Percentiles rank a stretch among this genome's conserved stretches.
phyloP scores from a whole-genome alignment of 2,329 filamentous ascomycete species.

The Aspergillus caelatus region DNA sequence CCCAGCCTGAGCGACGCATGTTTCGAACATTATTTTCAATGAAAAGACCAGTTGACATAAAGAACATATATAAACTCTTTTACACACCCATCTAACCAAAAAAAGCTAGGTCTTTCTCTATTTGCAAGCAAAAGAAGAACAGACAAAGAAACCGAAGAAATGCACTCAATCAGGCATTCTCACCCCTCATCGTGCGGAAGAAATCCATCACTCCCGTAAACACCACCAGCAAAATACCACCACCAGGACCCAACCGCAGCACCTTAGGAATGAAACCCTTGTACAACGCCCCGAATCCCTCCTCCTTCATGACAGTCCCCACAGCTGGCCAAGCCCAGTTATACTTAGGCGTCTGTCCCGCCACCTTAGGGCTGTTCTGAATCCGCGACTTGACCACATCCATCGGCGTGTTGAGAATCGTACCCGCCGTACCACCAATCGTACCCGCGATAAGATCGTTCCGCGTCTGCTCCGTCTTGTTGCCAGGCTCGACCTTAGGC shows the following conservation, averaged over 20 bases:
- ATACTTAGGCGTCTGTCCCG: conserved; percentile 88
- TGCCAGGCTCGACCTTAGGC: conserved; percentile 69
- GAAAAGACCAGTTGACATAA: not conserved
- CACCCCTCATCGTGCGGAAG: conserved; percentile 70
- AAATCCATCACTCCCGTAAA: conserved; percentile 68
- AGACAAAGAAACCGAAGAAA: not conserved
- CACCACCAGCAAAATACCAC: conserved; percentile 59
- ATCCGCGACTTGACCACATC: conserved; percentile 98
- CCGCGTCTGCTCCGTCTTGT: conserved; percentile 76
- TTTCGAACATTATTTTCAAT: not conserved
- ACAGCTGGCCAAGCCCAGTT: conserved; percentile 96
- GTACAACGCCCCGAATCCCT: conserved; percentile 89
- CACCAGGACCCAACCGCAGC: conserved; percentile 71
- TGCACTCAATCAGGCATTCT: conserved; percentile 7
- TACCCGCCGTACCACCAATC: conserved; percentile 87
- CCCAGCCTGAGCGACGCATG: not conserved
- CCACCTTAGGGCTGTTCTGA: conserved; percentile 84
- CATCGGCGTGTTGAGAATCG: conserved; percentile 91
- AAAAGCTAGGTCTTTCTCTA: conserved; percentile 1
- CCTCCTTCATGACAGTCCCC: conserved; percentile 85
- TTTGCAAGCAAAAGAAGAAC: conserved; percentile 2
- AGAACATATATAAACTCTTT: not conserved
- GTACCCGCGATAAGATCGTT: conserved; percentile 88
- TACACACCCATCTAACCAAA: conserved; percentile 11
- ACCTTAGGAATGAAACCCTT: conserved; percentile 99